Evolutionary conservation across 176 grass and related monocot genomes (phyloP).

Genomic region (Carex cristatella): DNA sequence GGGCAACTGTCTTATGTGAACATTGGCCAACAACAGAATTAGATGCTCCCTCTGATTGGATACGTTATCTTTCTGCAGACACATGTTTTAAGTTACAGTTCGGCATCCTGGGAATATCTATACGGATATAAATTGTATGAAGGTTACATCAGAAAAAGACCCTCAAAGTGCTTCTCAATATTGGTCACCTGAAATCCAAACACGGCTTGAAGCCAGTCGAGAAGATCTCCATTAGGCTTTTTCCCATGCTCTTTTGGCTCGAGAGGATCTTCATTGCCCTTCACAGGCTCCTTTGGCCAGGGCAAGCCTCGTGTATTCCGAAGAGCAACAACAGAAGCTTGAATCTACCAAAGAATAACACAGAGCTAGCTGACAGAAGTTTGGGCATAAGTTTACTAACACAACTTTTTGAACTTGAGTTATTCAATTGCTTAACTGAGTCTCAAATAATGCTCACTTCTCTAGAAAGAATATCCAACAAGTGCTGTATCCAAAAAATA

Average conservation of each 20-base stretch:
- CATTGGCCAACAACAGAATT: constrained; percentile 87
- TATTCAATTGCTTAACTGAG: background rate
- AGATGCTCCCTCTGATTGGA: constrained; percentile 98
- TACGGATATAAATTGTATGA: background rate
- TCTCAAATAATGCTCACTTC: background rate
- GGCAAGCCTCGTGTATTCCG: constrained; percentile 84
- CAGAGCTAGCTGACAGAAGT: background rate
- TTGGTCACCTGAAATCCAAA: constrained; percentile 90
- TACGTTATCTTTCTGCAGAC: constrained; percentile 79
- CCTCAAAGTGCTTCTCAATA: background rate
- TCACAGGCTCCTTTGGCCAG: constrained; percentile 79
- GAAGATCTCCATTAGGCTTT: constrained; percentile 64
- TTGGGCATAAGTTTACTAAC: background rate
- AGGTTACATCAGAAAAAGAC: background rate
- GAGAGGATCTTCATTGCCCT: background rate
- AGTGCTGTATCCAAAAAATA: background rate
- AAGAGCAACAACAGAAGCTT: constrained; percentile 75
- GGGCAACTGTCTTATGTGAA: constrained; percentile 64
- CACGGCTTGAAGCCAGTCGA: constrained; percentile 95
- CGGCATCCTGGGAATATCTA: background rate
- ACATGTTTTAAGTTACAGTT: background rate
- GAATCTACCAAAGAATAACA: constrained; percentile 45
- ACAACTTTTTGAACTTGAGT: background rate
- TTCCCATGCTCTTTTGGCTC: constrained; percentile 68
- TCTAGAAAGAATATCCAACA: background rate